Conservation (phyloP, 768 basidiomycete species). For the Boletus coccyginus region DNA sequence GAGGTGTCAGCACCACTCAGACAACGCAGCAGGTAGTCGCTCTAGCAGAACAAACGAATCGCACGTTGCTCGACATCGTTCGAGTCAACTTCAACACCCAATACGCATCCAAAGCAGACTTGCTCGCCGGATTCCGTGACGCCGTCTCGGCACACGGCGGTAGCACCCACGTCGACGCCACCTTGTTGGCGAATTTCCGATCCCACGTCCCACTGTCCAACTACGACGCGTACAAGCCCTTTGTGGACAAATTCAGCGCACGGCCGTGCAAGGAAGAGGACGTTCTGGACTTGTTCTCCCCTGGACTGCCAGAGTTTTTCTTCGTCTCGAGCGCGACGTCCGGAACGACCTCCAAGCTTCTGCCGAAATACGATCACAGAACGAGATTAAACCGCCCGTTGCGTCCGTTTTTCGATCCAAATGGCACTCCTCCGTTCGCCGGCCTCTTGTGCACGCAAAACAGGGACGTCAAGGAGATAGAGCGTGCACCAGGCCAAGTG, state of each 20-base stretch:
- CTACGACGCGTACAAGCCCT: constrained; percentile 17
- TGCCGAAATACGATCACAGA: constrained; percentile 13
- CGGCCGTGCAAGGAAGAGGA: constrained; percentile 18
- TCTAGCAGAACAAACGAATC: neutral
- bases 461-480: constrained; percentile 1
- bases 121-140: constrained; percentile 8
- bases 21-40: neutral
- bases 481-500: neutral
- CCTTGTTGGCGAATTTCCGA: constrained; percentile 1
- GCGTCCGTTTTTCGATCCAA: neutral
- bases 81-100: constrained; percentile 7
- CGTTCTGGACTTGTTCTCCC: constrained; percentile 14
- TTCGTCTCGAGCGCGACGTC: constrained; percentile 16
- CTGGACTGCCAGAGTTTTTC: constrained; percentile 13
- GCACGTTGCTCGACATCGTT: neutral
- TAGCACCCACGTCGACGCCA: neutral
- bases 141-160: constrained; percentile 3
- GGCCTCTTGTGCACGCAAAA: neutral
- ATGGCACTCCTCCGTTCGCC: neutral
- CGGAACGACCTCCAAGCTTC: neutral
- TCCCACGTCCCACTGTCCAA: neutral
- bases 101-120: neutral
- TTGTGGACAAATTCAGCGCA: constrained; percentile 9
- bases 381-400: neutral
- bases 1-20: neutral